phyloP scores from a whole-genome alignment of 371 early-diverging fungal genomes.

The Apophysomyces variabilis region DNA sequence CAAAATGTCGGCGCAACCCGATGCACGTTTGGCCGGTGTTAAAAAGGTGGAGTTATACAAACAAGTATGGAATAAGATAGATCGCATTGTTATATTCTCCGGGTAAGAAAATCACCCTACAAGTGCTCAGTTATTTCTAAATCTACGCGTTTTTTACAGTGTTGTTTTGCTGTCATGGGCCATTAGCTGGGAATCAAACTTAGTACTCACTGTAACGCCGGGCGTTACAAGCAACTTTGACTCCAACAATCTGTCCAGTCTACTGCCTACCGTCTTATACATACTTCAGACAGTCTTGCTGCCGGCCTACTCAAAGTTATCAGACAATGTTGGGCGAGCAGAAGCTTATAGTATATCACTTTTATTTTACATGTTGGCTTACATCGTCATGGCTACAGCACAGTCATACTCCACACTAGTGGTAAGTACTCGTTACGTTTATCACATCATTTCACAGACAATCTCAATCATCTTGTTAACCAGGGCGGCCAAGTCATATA shows the following conservation, averaged over 20 bases:
- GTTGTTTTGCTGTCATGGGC: slow-evolving; percentile 32
- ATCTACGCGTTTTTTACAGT: background rate
- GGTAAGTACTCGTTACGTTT: slow-evolving; percentile 13
- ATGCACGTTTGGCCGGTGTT: background rate
- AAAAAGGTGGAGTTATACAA: slow-evolving; percentile 5
- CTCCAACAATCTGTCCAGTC: slow-evolving; percentile 23
- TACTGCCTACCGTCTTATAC: slow-evolving; percentile 17
- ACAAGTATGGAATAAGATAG: slow-evolving; percentile 2
- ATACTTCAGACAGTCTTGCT: slow-evolving; percentile 32
- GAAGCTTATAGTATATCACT: slow-evolving; percentile 25
- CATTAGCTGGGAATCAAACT: slow-evolving; percentile 23
- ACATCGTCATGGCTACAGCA: slow-evolving; percentile 27
- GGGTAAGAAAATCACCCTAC: background rate
- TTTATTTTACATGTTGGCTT: slow-evolving; percentile 22
- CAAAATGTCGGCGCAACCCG: background rate
- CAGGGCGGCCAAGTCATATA: slow-evolving; percentile 44
- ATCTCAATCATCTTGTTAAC: background rate
- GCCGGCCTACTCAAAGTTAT: slow-evolving; percentile 35
- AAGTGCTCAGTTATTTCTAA: background rate
- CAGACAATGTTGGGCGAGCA: slow-evolving; percentile 32
- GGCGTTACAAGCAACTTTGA: slow-evolving; percentile 10
- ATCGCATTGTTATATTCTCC: background rate
- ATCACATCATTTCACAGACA: background rate
- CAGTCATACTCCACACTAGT: slow-evolving; percentile 25
- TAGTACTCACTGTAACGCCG: slow-evolving; percentile 13